Evolutionary conservation across 805 yeast genomes (phyloP).

Genomic region (Nakazawaea holstii): DNA sequence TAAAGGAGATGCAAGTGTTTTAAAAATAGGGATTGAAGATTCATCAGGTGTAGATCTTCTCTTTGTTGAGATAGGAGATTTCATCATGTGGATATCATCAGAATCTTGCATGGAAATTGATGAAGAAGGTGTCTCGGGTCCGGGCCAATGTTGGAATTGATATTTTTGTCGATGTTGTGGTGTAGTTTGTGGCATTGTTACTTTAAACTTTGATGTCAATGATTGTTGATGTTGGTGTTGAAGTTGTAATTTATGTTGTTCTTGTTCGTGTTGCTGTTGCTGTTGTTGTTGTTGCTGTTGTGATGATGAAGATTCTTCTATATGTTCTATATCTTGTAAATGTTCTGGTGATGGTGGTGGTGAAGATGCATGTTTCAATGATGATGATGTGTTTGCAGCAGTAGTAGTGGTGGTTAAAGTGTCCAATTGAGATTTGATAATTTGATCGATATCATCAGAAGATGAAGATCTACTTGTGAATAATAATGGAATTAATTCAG

Average conservation of each 20-base stretch:
- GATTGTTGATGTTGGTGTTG: too few relatives aligned
- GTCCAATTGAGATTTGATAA: background rate
- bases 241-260: too few relatives aligned
- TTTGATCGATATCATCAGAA: slow-evolving; percentile 11
- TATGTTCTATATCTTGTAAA: too few relatives aligned
- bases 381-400: background rate
- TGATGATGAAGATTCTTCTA: too few relatives aligned
- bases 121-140: slow-evolving; percentile 14
- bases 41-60: background rate
- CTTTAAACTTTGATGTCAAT: background rate
- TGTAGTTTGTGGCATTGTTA: slow-evolving; percentile 1
- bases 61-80: background rate
- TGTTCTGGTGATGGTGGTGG: too few relatives aligned
- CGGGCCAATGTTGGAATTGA: slow-evolving; percentile 31
- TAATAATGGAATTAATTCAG: slow-evolving; percentile 20
- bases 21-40: too few relatives aligned
- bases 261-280: too few relatives aligned
- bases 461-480: slow-evolving; percentile 14
- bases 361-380: background rate
- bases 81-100: background rate
- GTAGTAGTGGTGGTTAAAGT: too few relatives aligned
- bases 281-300: too few relatives aligned
- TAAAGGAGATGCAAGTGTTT: background rate
- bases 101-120: too few relatives aligned
- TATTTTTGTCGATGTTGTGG: slow-evolving; percentile 16